Conservation (phyloP, 2,329 filamentous ascomycete species). For the Exophiala calicioides region DNA sequence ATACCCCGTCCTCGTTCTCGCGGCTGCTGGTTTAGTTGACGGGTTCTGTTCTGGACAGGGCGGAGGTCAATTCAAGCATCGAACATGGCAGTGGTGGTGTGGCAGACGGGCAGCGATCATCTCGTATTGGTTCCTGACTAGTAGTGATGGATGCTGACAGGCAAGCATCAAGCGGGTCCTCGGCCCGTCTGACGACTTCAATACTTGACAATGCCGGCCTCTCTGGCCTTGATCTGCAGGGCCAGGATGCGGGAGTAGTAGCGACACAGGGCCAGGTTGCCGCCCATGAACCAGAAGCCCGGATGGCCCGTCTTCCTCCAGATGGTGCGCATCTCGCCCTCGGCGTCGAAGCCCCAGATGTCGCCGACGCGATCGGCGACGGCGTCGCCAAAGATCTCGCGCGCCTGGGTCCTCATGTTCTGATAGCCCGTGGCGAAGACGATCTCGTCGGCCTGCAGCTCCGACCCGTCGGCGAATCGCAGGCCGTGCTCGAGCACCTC, state of each 20-base stretch:
- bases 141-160: too few species aligned
- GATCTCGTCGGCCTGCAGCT: conserved; percentile 64
- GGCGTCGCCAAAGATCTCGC: conserved; percentile 62
- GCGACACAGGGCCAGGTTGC: conserved; percentile 63
- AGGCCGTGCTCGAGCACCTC: conserved; percentile 53
- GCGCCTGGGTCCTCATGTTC: conserved; percentile 66
- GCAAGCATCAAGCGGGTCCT: too few species aligned
- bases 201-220: conserved; percentile 16
- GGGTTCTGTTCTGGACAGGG: too few species aligned
- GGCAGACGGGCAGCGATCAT: too few species aligned
- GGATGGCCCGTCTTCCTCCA: conserved; percentile 65
- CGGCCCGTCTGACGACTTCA: too few species aligned
- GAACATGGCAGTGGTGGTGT: too few species aligned
- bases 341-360: conserved; percentile 62
- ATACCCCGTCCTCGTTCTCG: too few species aligned
- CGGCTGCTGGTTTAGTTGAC: too few species aligned
- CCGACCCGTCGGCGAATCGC: conserved; percentile 57
- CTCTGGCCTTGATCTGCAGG: conserved; percentile 50
- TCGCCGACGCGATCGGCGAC: conserved; percentile 60
- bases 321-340: conserved; percentile 59
- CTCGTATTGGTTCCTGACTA: too few species aligned
- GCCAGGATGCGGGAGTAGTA: conserved; percentile 60
- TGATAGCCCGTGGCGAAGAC: conserved; percentile 62
- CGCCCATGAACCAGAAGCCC: conserved; percentile 68
- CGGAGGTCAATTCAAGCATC: too few species aligned